Conservation (phyloP, 257 asterid genomes). For the Apocynum venetum region DNA sequence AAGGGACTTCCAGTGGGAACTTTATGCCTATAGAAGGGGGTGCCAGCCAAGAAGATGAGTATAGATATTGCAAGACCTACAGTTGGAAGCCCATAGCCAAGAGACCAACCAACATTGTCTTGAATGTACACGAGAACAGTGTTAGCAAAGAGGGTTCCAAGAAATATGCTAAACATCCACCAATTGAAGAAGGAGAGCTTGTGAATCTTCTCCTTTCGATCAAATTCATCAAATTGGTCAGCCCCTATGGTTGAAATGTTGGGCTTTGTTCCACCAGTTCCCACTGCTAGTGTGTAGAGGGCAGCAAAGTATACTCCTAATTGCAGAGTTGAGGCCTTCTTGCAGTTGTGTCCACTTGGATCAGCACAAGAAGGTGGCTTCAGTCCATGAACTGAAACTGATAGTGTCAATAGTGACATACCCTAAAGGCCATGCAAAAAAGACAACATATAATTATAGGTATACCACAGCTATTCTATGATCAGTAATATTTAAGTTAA, state of each 20-base stretch:
- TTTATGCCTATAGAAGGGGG: constrained; percentile 70
- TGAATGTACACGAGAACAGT: constrained; percentile 77
- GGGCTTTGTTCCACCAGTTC: constrained; percentile 93
- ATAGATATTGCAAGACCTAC: constrained; percentile 61
- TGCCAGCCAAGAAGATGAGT: constrained; percentile 55
- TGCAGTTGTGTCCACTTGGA: constrained; percentile 41
- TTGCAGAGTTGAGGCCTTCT: constrained; percentile 56
- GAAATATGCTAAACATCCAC: constrained; percentile 90
- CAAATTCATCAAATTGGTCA: constrained; percentile 82
- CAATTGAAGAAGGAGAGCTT: constrained; percentile 92
- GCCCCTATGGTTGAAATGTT: constrained; percentile 91
- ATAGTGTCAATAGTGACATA: constrained; percentile 55
- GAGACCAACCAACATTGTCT: constrained; percentile 83
- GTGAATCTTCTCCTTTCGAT: constrained; percentile 68
- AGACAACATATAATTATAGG: not conserved
- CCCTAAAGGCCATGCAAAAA: constrained; percentile 45
- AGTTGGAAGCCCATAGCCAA: constrained; percentile 84
- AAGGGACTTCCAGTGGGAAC: constrained; percentile 85
- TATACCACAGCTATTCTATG: too few relatives aligned
- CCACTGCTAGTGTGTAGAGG: constrained; percentile 68
- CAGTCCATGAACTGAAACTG: constrained; percentile 60
- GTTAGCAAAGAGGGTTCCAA: constrained; percentile 82
- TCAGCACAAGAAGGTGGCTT: constrained; percentile 62
- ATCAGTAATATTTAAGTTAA: too few relatives aligned
- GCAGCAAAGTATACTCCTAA: constrained; percentile 60